Conservation (phyloP, 2,329 filamentous ascomycete species). For the Fusarium metavorans region DNA sequence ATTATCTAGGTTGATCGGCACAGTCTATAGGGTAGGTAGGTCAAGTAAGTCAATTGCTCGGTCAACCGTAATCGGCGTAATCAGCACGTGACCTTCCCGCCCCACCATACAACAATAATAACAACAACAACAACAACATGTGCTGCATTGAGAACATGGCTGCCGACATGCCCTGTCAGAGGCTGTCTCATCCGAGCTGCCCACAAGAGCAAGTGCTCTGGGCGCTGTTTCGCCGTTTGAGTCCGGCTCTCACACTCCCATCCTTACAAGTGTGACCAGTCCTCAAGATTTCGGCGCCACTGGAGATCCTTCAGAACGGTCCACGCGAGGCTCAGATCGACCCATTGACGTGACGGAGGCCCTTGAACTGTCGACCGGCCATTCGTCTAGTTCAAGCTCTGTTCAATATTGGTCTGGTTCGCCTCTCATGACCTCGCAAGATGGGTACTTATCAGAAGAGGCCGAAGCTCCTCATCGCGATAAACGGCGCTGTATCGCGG, state of each 20-base stretch:
- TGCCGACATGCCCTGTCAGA: slow-evolving; percentile 2
- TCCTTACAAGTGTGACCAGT: neutral
- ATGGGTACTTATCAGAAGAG: neutral
- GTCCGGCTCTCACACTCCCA: neutral
- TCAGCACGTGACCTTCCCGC: neutral
- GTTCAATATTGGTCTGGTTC: neutral
- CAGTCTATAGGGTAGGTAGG: too few species aligned
- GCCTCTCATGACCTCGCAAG: neutral
- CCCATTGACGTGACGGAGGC: neutral
- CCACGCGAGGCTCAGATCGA: neutral
- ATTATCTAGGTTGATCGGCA: too few species aligned
- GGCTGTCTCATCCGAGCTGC: neutral
- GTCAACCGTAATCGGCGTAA: neutral
- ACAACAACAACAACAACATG: slow-evolving; percentile 19
- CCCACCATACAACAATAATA: neutral
- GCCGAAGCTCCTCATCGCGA: neutral
- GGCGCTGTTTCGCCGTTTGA: neutral
- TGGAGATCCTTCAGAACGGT: neutral
- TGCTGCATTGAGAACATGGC: slow-evolving; percentile 41
- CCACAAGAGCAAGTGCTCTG: neutral
- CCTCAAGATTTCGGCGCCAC: neutral
- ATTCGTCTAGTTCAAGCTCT: neutral
- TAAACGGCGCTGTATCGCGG: neutral
- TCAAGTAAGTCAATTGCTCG: too few species aligned
- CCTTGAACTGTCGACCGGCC: neutral